phyloP scores from a whole-genome alignment of 805 yeast genomes.

The Candida sithepensis region DNA sequence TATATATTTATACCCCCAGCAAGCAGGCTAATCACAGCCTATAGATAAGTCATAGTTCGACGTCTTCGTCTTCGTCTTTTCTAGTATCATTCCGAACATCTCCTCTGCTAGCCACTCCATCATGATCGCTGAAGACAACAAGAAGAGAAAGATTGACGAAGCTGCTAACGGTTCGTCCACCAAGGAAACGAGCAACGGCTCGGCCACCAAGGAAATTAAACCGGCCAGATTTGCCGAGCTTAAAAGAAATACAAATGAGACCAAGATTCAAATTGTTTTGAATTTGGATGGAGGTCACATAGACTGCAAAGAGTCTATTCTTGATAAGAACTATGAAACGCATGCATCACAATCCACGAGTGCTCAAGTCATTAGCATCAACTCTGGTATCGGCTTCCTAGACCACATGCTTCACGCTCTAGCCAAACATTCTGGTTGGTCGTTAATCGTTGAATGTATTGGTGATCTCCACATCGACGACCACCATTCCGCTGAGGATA shows the following conservation, averaged over 20 bases:
- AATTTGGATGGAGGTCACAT: slow-evolving; percentile 84
- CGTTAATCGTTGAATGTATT: slow-evolving; percentile 78
- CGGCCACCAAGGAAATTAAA: background rate
- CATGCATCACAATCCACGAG: slow-evolving; percentile 64
- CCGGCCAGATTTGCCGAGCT: slow-evolving; percentile 41
- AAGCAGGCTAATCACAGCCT: background rate
- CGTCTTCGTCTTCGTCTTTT: background rate
- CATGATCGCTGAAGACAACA: slow-evolving; percentile 11
- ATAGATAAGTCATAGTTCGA: background rate
- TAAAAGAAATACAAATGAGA: slow-evolving; percentile 84
- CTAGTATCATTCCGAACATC: background rate
- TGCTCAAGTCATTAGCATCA: slow-evolving; percentile 71
- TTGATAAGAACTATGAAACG: slow-evolving; percentile 30
- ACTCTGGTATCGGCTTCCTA: slow-evolving; percentile 91
- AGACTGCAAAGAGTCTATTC: slow-evolving; percentile 56
- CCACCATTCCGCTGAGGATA: slow-evolving; percentile 95
- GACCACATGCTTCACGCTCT: slow-evolving; percentile 98
- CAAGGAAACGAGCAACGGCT: background rate
- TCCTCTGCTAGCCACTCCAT: too few species aligned
- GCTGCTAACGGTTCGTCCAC: background rate
- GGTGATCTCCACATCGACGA: slow-evolving; percentile 97
- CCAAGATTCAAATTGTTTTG: slow-evolving; percentile 83
- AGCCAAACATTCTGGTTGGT: slow-evolving; percentile 98
- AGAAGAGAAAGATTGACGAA: slow-evolving; percentile 12
- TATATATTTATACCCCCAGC: too few species aligned